phyloP scores from a whole-genome alignment of 352 stramenopile species.

The Plasmopara muralis region DNA sequence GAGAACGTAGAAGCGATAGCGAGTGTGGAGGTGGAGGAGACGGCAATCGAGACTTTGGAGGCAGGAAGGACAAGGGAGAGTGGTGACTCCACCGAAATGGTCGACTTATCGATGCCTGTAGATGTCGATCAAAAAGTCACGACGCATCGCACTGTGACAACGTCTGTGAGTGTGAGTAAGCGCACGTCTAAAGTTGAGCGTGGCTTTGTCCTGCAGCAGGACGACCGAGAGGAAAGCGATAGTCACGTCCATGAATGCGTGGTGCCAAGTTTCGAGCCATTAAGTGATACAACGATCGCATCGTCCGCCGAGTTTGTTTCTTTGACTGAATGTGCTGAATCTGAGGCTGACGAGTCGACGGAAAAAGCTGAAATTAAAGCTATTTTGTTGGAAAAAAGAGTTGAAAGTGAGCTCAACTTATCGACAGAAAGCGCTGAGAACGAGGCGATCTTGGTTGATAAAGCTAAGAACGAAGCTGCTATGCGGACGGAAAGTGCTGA shows the following conservation, averaged over 20 bases:
- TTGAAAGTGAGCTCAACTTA: neutral
- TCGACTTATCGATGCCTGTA: neutral
- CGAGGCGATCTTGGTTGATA: neutral
- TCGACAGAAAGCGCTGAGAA: neutral
- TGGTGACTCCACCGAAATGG: neutral
- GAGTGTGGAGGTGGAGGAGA: neutral
- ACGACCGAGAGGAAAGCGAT: neutral
- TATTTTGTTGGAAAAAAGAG: neutral
- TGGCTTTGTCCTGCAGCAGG: neutral
- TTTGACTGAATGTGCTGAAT: neutral
- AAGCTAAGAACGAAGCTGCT: neutral
- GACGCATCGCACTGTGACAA: neutral
- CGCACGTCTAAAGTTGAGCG: neutral
- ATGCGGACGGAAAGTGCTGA: neutral
- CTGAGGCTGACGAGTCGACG: neutral
- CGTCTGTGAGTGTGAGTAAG: neutral
- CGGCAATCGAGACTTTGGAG: slow-evolving; percentile 1
- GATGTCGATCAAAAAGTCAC: neutral
- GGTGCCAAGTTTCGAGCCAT: neutral
- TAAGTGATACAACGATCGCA: neutral
- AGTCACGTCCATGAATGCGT: neutral
- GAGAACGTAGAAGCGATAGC: slow-evolving; percentile 1
- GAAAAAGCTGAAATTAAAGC: neutral
- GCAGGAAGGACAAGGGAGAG: neutral
- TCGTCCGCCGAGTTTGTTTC: neutral